phyloP scores from a whole-genome alignment of 768 basidiomycete genomes.

The Panaeolus cyanescens region DNA sequence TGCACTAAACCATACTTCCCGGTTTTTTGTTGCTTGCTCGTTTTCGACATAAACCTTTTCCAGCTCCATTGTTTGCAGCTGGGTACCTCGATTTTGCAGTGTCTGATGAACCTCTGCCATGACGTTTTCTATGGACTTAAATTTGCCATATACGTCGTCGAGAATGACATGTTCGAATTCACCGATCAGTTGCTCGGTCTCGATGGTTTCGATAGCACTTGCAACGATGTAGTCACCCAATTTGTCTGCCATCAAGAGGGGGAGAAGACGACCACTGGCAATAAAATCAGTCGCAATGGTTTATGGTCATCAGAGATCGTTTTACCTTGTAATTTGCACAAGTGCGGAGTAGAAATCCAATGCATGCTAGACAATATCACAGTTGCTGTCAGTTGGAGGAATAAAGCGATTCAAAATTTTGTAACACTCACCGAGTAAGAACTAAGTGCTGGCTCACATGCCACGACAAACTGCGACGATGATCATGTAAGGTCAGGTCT shows the following conservation, averaged over 20 bases:
- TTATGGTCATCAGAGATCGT: neutral
- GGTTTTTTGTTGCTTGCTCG: neutral
- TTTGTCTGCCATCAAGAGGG: conserved; percentile 27
- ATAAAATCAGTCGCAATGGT: neutral
- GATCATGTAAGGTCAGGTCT: neutral
- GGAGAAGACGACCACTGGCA: conserved; percentile 26
- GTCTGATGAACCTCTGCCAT: conserved; percentile 12
- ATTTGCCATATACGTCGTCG: conserved; percentile 25
- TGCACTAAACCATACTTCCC: neutral
- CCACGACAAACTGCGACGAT: conserved; percentile 50
- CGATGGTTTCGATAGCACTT: conserved; percentile 30
- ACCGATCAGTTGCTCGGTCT: conserved; percentile 26
- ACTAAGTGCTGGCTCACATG: conserved; percentile 50
- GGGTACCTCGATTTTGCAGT: conserved; percentile 9
- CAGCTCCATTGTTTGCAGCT: conserved; percentile 9
- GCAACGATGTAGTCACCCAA: conserved; percentile 31
- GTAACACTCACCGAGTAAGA: too few species aligned
- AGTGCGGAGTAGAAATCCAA: conserved; percentile 31
- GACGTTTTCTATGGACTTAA: conserved; percentile 21
- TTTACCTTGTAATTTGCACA: conserved; percentile 24
- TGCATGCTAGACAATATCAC: conserved; percentile 19
- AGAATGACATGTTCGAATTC: conserved; percentile 28
- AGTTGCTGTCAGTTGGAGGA: too few species aligned
- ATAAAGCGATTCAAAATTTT: too few species aligned
- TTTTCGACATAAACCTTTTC: neutral